These are phyloP conservation scores for Beverwykella pulmonaria DNA, from an alignment of 495 filamentous ascomycete genomes.

Conservation along the genomic window DNA sequence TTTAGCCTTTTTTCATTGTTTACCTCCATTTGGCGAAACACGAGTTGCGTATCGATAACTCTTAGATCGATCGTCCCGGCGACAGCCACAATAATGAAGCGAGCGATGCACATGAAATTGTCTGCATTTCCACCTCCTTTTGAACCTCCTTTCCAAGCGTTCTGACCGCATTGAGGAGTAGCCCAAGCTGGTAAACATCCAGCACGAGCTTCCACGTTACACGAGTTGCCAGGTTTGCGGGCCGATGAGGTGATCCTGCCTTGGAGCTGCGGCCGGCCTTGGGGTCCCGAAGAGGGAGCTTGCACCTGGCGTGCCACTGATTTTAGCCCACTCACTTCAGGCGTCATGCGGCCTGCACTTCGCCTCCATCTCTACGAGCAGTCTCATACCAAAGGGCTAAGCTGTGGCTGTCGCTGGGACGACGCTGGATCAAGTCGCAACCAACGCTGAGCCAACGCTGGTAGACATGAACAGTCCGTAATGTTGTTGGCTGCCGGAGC, in stretches of 20 bases:
- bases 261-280: background rate
- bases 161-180: too few relatives aligned
- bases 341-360: background rate
- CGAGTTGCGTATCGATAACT: background rate
- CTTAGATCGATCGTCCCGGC: background rate
- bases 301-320: background rate
- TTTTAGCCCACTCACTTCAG: background rate
- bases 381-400: background rate
- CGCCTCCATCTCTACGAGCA: background rate
- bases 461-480: too few relatives aligned
- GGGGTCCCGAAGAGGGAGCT: background rate
- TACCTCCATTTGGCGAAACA: background rate
- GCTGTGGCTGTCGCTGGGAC: background rate
- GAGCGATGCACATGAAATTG: background rate
- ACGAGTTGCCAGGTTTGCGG: background rate
- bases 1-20: background rate
- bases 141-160: background rate
- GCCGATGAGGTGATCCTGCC: background rate
- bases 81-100: background rate
- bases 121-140: background rate
- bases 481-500: background rate
- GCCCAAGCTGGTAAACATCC: too few relatives aligned
- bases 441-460: too few relatives aligned
- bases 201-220: too few relatives aligned
- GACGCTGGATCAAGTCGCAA: too few relatives aligned